Conservation (phyloP, 495 filamentous ascomycete species). For the Neurospora sp. region DNA sequence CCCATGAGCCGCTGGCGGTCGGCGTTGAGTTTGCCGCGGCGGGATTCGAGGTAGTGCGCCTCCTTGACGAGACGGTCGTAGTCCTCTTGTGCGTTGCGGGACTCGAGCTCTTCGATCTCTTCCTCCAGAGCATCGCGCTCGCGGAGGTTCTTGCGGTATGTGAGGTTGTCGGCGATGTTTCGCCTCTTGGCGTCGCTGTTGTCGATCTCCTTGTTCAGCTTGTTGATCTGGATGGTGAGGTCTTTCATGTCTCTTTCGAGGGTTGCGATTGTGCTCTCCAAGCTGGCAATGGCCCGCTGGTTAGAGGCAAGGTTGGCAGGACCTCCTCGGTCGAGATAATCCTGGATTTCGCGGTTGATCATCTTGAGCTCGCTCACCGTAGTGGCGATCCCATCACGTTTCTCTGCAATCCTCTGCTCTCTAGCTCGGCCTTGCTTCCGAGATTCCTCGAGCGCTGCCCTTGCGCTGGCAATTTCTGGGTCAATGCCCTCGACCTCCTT, state of each 20-base stretch:
- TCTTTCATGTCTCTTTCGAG: constrained; percentile 57
- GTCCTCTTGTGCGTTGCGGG: constrained; percentile 74
- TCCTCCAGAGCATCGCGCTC: constrained; percentile 52
- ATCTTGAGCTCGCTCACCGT: constrained; percentile 67
- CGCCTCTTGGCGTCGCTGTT: constrained; percentile 70
- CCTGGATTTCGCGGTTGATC: constrained; percentile 66
- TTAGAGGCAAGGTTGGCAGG: constrained; percentile 58
- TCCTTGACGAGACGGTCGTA: constrained; percentile 62
- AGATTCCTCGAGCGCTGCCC: constrained; percentile 63
- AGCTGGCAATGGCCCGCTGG: constrained; percentile 53
- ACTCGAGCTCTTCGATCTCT: constrained; percentile 69
- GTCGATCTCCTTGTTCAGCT: constrained; percentile 63
- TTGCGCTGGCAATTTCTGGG: constrained; percentile 65
- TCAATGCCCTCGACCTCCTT: constrained; percentile 56
- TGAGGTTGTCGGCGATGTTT: constrained; percentile 77
- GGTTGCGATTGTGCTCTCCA: constrained; percentile 54
- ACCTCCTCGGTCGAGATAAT: constrained; percentile 70
- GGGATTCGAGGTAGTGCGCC: constrained; percentile 48
- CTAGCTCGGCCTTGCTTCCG: constrained; percentile 57
- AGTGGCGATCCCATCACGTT: constrained; percentile 57
- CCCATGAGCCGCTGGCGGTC: constrained; percentile 50
- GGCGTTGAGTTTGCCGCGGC: constrained; percentile 47
- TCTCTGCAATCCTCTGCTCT: constrained; percentile 63
- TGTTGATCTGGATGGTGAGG: constrained; percentile 60
- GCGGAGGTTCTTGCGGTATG: constrained; percentile 62